These are phyloP conservation scores for Leishmania braziliensis DNA, from an alignment of 208 protist genomes.

Conservation along the genomic window DNA sequence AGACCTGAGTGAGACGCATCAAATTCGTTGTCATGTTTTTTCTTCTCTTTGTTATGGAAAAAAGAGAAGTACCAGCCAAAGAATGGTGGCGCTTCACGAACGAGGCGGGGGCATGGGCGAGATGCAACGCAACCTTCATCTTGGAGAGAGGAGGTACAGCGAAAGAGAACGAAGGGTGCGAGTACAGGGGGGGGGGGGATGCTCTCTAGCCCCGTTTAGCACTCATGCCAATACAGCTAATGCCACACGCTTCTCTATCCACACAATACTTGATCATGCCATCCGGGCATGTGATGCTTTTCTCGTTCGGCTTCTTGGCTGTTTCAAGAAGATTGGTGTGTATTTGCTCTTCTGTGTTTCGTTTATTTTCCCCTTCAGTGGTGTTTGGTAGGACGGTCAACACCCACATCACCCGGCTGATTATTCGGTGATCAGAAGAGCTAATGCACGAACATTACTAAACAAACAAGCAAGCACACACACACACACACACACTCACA, in stretches of 20 bases:
- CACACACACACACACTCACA: conserved; percentile 11
- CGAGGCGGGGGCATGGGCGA: neutral
- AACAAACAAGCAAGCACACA: conserved; percentile 1
- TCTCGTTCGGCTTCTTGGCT: neutral
- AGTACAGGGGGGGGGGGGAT: neutral
- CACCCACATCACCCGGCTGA: neutral
- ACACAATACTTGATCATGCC: neutral
- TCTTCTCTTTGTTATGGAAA: neutral
- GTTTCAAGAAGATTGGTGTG: neutral
- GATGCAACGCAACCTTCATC: neutral
- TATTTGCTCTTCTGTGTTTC: neutral
- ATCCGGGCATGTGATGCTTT: neutral
- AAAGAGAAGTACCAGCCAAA: neutral
- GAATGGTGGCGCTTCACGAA: neutral
- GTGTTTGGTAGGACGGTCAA: neutral
- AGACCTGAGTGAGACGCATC: neutral
- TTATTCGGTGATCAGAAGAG: neutral
- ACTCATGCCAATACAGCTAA: neutral
- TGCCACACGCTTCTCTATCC: neutral
- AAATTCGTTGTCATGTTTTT: neutral
- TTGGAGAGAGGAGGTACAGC: neutral
- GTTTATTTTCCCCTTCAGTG: neutral
- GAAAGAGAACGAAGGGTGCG: neutral
- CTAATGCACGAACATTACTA: neutral
- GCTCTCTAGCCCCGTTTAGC: neutral